Percentiles rank a stretch among this genome's conserved stretches.
phyloP scores from a whole-genome alignment of 164 flowering plant genomes.

The Chloranthus sessilifolius region DNA sequence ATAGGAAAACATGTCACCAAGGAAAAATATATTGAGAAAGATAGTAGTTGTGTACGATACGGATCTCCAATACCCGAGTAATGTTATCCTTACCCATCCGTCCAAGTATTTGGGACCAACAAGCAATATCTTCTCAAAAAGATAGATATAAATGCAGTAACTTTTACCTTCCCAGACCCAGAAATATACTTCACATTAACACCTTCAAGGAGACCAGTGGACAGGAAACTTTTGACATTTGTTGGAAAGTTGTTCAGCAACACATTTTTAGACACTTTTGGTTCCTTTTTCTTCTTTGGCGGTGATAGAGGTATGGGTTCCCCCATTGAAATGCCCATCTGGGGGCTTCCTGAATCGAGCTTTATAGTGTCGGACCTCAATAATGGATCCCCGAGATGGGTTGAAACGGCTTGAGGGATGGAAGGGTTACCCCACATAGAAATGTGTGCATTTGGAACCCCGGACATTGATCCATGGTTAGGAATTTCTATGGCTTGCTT shows the following conservation, averaged over 20 bases:
- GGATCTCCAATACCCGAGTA: too few species aligned
- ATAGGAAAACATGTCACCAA: not conserved
- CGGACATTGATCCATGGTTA: constrained; percentile 23
- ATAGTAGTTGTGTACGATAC: too few species aligned
- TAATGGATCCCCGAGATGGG: constrained; percentile 36
- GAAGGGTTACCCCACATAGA: constrained; percentile 41
- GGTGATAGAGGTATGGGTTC: constrained; percentile 7
- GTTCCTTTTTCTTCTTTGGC: constrained; percentile 33
- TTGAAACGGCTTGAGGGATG: constrained; percentile 23
- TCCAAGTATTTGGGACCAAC: too few species aligned
- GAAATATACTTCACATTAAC: constrained; percentile 65
- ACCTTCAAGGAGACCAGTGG: constrained; percentile 77
- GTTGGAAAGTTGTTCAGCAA: constrained; percentile 64
- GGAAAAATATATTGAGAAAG: not conserved
- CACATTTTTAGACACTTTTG: constrained; percentile 36
- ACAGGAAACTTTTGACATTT: constrained; percentile 55
- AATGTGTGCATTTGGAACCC: constrained; percentile 21
- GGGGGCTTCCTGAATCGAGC: constrained; percentile 45
- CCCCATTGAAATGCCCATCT: constrained; percentile 13
- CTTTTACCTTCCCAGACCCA: constrained; percentile 52
- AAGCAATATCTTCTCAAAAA: too few species aligned
- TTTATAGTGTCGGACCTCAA: constrained; percentile 36
- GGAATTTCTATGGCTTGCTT: constrained; percentile 29
- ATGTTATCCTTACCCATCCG: too few species aligned
- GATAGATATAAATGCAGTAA: not conserved